Evolutionary conservation across 78 protist species (phyloP).

Genomic region (Pigoraptor vietnamica): DNA sequence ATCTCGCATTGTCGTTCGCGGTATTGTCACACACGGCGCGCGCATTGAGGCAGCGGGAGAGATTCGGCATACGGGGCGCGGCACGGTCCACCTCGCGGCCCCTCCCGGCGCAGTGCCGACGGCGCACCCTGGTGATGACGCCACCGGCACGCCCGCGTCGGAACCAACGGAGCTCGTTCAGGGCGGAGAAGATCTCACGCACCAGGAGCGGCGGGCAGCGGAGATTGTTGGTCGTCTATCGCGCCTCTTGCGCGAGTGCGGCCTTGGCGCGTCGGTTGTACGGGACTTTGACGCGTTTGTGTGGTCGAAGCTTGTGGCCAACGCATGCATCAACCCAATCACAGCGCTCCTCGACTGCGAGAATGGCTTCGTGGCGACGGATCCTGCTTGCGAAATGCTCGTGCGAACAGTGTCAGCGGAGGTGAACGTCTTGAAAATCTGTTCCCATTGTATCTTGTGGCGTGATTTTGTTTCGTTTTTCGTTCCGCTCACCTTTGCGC

Average conservation of each 20-base stretch:
- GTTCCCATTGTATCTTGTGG: neutral
- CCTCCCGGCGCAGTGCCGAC: neutral
- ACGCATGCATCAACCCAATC: conserved; percentile 77
- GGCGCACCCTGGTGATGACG: neutral
- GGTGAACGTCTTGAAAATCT: neutral
- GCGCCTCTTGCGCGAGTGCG: neutral
- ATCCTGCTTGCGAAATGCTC: neutral
- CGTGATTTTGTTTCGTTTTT: neutral
- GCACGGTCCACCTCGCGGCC: neutral
- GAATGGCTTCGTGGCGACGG: conserved; percentile 14
- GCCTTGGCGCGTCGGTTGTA: neutral
- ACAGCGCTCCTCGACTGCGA: conserved; percentile 61
- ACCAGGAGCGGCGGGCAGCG: neutral
- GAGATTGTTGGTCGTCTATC: neutral
- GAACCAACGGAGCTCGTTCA: neutral
- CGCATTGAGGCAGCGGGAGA: neutral
- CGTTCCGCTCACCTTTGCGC: neutral
- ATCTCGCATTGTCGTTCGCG: neutral
- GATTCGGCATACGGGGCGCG: neutral
- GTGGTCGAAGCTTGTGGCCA: conserved; percentile 67
- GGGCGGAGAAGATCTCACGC: neutral
- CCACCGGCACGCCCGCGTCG: neutral
- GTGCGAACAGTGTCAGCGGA: conserved; percentile 7
- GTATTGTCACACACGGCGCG: neutral
- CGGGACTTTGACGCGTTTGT: conserved; percentile 15